Conservation (phyloP, 1,284 basidiomycete genomes). For the Cryptococcus sp. region DNA sequence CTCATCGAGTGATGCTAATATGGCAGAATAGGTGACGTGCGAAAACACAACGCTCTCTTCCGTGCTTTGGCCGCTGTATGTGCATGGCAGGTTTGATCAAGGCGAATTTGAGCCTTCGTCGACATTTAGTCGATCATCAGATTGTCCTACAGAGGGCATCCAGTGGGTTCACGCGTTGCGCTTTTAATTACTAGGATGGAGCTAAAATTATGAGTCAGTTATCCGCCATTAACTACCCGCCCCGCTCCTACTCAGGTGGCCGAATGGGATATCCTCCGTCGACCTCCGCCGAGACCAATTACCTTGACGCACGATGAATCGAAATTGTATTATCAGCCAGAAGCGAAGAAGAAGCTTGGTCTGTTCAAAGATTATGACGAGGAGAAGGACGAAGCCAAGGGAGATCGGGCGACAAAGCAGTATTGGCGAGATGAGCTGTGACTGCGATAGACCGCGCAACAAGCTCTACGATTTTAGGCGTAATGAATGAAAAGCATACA, state of each 20-base stretch:
- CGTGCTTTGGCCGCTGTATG: slow-evolving; percentile 43
- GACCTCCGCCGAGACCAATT: slow-evolving; percentile 48
- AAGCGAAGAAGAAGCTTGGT: slow-evolving; percentile 36
- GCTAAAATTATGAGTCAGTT: slow-evolving; percentile 20
- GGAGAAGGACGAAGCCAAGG: slow-evolving; percentile 25
- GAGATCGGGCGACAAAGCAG: slow-evolving; percentile 20
- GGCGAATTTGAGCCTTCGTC: slow-evolving; percentile 33
- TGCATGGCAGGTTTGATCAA: slow-evolving; percentile 38
- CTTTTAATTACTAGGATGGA: not conserved
- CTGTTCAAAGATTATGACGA: slow-evolving; percentile 44
- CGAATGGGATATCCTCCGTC: slow-evolving; percentile 46
- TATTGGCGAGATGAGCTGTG: slow-evolving; percentile 39
- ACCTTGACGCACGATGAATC: slow-evolving; percentile 41
- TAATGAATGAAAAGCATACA: not conserved
- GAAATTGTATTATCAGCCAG: slow-evolving; percentile 30
- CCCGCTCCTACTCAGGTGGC: slow-evolving; percentile 26
- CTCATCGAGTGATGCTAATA: not conserved
- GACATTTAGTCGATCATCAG: slow-evolving; percentile 14
- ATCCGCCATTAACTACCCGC: slow-evolving; percentile 35
- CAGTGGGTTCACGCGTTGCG: slow-evolving; percentile 26
- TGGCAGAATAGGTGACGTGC: slow-evolving; percentile 35
- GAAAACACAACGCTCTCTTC: slow-evolving; percentile 36
- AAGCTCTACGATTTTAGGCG: too few relatives aligned
- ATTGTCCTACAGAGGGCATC: slow-evolving; percentile 49
- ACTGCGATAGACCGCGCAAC: not conserved